These are phyloP conservation scores for Ilex aquifolium DNA, from an alignment of 257 asterid species.

Conservation along the genomic window DNA sequence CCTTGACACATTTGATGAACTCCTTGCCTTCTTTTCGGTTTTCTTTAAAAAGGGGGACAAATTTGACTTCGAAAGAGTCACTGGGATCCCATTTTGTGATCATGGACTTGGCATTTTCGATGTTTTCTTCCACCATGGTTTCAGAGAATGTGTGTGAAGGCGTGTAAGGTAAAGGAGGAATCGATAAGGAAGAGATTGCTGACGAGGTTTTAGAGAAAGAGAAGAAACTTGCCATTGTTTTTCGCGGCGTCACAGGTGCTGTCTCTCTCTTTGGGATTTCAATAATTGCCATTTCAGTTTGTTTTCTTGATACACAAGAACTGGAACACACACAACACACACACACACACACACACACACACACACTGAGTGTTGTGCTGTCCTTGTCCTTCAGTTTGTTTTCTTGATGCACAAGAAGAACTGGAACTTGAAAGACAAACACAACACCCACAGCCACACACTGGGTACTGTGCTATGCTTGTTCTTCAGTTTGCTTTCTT, in stretches of 20 bases:
- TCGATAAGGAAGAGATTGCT: slow-evolving; percentile 10
- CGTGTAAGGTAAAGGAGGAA: slow-evolving; percentile 22
- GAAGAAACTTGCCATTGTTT: slow-evolving; percentile 19
- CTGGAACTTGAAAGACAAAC: too few relatives aligned
- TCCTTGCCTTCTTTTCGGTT: slow-evolving; percentile 43
- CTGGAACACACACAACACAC: too few relatives aligned
- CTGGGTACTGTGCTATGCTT: too few relatives aligned
- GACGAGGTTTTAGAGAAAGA: slow-evolving; percentile 19
- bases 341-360: too few relatives aligned
- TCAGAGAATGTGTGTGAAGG: slow-evolving; percentile 26
- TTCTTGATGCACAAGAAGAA: too few relatives aligned
- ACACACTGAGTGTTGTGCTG: too few relatives aligned
- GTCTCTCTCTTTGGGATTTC: slow-evolving; percentile 21
- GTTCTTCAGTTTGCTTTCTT: too few relatives aligned
- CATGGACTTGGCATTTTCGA: slow-evolving; percentile 33
- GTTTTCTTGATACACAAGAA: neutral
- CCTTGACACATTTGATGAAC: slow-evolving; percentile 35
- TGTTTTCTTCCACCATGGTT: slow-evolving; percentile 39
- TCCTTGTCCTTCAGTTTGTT: too few relatives aligned
- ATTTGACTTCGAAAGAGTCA: slow-evolving; percentile 24
- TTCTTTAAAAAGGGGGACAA: slow-evolving; percentile 42
- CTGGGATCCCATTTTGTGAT: slow-evolving; percentile 46
- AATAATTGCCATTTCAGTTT: slow-evolving; percentile 31
- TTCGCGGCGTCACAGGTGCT: slow-evolving; percentile 28
- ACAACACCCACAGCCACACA: too few relatives aligned